These are phyloP conservation scores for Dendrobium chrysotoxum DNA, from an alignment of 106 monocot species.

Conservation along the genomic window DNA sequence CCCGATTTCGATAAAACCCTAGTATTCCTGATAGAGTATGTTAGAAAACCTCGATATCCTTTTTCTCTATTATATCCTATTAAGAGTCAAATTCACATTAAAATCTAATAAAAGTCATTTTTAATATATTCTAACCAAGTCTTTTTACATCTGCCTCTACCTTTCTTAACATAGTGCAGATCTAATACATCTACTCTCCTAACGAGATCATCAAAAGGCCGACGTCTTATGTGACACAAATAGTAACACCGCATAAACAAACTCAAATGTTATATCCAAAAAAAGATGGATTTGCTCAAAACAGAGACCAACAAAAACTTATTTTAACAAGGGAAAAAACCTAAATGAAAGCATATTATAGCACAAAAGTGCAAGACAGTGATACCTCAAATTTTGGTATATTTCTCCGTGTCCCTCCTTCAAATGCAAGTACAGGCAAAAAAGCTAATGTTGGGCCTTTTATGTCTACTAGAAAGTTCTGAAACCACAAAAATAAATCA, in stretches of 20 bases:
- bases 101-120: too few relatives aligned
- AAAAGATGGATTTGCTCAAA: conserved; percentile 29
- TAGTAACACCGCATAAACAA: not conserved
- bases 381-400: conserved; percentile 92
- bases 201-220: too few relatives aligned
- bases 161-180: too few relatives aligned
- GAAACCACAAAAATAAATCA: conserved; percentile 10
- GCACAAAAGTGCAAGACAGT: not conserved
- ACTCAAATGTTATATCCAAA: not conserved
- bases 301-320: not conserved
- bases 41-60: too few relatives aligned
- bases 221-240: too few relatives aligned
- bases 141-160: too few relatives aligned
- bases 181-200: too few relatives aligned
- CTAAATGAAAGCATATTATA: not conserved
- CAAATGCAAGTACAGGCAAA: conserved; percentile 94
- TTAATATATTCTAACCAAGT: too few relatives aligned
- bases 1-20: not conserved
- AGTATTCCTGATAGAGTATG: not conserved
- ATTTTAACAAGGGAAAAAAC: not conserved
- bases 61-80: too few relatives aligned
- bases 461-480: conserved; percentile 94
- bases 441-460: conserved; percentile 71
- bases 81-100: too few relatives aligned
- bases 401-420: conserved; percentile 91